These are phyloP conservation scores for Juncus effusus DNA, from an alignment of 176 grass and related monocot genomes.

Conservation along the genomic window DNA sequence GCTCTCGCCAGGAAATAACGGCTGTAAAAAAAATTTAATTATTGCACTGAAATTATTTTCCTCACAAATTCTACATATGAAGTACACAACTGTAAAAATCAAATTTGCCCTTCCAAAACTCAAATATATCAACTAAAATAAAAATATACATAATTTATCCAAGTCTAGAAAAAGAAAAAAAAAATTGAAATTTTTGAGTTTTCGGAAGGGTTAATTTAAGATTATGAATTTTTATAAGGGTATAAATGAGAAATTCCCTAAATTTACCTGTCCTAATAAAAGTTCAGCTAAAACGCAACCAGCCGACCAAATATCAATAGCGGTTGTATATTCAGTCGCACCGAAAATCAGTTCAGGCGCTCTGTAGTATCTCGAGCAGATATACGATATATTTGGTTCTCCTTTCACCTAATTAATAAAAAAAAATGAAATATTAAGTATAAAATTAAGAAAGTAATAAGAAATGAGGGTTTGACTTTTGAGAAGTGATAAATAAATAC, in stretches of 20 bases:
- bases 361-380: slow-evolving; percentile 73
- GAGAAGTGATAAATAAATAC: slow-evolving; percentile 19
- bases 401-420: slow-evolving; percentile 54
- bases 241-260: background rate
- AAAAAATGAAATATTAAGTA: slow-evolving; percentile 17
- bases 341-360: slow-evolving; percentile 79
- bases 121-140: too few species aligned
- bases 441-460: slow-evolving; percentile 3
- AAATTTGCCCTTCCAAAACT: too few species aligned
- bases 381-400: slow-evolving; percentile 73
- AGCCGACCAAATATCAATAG: slow-evolving; percentile 80
- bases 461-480: background rate
- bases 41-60: background rate
- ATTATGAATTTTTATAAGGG: too few species aligned
- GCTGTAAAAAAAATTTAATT: slow-evolving; percentile 37
- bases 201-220: too few species aligned
- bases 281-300: slow-evolving; percentile 68
- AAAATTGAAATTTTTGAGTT: background rate
- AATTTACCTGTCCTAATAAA: slow-evolving; percentile 53
- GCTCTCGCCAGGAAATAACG: slow-evolving; percentile 69
- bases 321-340: slow-evolving; percentile 67
- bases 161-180: slow-evolving; percentile 18
- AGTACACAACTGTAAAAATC: too few species aligned
- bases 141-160: too few species aligned
- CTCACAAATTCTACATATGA: too few species aligned